These are phyloP conservation scores for Fusarium haematococcum DNA, from an alignment of 2,329 filamentous ascomycete genomes.

Conservation along the genomic window DNA sequence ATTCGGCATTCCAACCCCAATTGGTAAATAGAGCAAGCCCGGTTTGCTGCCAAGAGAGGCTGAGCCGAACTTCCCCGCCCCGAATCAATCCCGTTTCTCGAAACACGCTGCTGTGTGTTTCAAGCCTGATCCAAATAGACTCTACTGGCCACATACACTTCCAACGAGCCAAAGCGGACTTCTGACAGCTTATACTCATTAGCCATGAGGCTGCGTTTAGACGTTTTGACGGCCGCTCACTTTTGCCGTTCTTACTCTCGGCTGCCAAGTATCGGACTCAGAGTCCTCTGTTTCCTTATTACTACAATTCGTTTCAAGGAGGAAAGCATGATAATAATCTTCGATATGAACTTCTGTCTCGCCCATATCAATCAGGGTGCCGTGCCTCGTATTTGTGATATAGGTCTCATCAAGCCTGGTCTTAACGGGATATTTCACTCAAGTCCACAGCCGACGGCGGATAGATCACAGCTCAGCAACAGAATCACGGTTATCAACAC, in stretches of 20 bases:
- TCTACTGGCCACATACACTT: neutral
- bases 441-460: fast-evolving
- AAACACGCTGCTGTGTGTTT: neutral
- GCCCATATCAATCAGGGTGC: neutral
- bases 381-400: neutral
- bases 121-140: neutral
- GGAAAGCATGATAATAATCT: no score
- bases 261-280: no score
- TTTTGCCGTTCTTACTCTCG: no score
- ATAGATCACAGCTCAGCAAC: neutral
- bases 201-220: neutral
- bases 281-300: no score
- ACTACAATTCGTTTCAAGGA: no score
- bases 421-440: neutral
- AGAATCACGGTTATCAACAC: neutral
- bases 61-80: neutral
- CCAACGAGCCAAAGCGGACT: fast-evolving
- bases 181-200: neutral
- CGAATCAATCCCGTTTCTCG: neutral
- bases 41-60: neutral
- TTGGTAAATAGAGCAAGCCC: neutral
- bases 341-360: no score
- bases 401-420: neutral
- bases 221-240: no score
- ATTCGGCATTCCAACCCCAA: neutral